Conservation (phyloP, 495 filamentous ascomycete species). For the Annulohypoxylon stygium region DNA sequence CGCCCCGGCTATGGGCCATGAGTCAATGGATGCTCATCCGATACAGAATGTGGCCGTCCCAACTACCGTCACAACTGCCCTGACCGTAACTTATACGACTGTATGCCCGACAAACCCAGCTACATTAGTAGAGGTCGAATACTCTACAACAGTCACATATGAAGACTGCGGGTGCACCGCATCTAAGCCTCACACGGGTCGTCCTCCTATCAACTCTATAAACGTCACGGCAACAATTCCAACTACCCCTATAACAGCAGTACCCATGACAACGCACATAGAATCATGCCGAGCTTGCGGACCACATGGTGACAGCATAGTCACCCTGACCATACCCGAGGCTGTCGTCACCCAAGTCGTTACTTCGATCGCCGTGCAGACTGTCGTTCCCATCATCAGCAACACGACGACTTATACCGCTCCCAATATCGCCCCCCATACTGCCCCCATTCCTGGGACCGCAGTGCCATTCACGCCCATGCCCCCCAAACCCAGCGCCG, state of each 20-base stretch:
- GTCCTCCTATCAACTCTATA: background rate
- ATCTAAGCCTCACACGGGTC: background rate
- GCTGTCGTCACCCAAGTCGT: conserved; percentile 32
- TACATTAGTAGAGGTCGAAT: conserved; percentile 31
- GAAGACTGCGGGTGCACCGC: conserved; percentile 29
- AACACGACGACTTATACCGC: background rate
- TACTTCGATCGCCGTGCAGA: conserved; percentile 39
- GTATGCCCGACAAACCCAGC: conserved; percentile 47
- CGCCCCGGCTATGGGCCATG: conserved; percentile 42
- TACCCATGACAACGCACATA: conserved; percentile 43
- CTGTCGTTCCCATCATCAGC: conserved; percentile 39
- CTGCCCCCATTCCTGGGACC: conserved; percentile 4
- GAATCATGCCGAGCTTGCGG: conserved; percentile 42
- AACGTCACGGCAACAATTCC: conserved; percentile 1
- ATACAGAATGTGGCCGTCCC: conserved; percentile 23
- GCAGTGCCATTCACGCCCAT: background rate
- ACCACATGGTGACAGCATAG: conserved; percentile 41
- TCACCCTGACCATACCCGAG: conserved; percentile 40
- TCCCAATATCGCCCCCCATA: too few species aligned
- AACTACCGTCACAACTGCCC: conserved; percentile 37
- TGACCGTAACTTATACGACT: conserved; percentile 48
- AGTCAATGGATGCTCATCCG: background rate
- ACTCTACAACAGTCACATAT: conserved; percentile 39
- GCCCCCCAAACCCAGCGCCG: conserved; percentile 3
- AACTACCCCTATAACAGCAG: background rate